Conservation (phyloP, 441 rosid species). For the Melastoma candidum region DNA sequence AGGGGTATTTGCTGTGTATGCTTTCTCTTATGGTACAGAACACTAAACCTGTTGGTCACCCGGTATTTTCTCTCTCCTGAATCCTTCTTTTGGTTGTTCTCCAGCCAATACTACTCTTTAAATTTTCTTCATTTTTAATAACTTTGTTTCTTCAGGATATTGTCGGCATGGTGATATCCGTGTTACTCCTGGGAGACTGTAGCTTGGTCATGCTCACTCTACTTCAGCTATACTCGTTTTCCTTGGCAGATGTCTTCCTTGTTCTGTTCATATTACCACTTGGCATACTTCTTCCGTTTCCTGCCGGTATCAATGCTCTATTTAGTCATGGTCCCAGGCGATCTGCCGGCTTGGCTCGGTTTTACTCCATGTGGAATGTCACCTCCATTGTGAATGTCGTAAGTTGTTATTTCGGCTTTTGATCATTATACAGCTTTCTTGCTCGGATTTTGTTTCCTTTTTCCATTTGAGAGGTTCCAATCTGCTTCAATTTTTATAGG, state of each 20-base stretch:
- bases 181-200: slow-evolving; percentile 96
- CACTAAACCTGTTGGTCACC: slow-evolving; percentile 99
- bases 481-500: slow-evolving; percentile 14
- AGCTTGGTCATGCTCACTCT: slow-evolving; percentile 97
- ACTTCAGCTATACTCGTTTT: slow-evolving; percentile 92
- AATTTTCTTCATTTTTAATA: slow-evolving; percentile 10
- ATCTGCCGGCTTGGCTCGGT: slow-evolving; percentile 95
- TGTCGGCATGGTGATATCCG: slow-evolving; percentile 96
- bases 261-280: slow-evolving; percentile 87
- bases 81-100: slow-evolving; percentile 6
- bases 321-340: slow-evolving; percentile 99
- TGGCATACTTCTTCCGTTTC: slow-evolving; percentile 94
- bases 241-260: slow-evolving; percentile 75
- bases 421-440: not conserved
- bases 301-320: slow-evolving; percentile 98
- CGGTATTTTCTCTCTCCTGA: slow-evolving; percentile 40
- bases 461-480: slow-evolving; percentile 1
- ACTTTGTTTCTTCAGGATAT: slow-evolving; percentile 59
- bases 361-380: slow-evolving; percentile 93
- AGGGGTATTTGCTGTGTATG: slow-evolving; percentile 79
- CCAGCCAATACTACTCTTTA: slow-evolving; percentile 2
- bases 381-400: slow-evolving; percentile 89
- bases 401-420: slow-evolving; percentile 28
- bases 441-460: slow-evolving; percentile 3
- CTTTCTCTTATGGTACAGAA: slow-evolving; percentile 93